Base-by-base conservation (phyloP, 768 basidiomycete genomes). In the Scleroderma citrinum region DNA sequence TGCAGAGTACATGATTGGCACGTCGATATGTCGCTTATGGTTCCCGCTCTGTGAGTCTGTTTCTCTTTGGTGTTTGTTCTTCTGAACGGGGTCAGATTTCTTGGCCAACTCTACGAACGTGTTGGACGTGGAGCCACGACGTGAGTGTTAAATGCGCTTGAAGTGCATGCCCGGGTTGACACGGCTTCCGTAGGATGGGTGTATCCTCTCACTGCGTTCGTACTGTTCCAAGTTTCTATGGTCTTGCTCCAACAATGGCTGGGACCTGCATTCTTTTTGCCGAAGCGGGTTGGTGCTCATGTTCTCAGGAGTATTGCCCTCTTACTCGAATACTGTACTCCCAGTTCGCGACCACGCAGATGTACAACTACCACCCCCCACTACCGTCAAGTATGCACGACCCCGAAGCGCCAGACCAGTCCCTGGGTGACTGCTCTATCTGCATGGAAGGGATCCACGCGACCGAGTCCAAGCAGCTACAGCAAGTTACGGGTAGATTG, bases 401-500 rank as follows among this genome's bases (percentile, higher is more conserved):
- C 59, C 63, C 85, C 0, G 90, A 92, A 62, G 76, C 86, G 2
- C 82, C 84, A 2, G 84, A 85, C 39, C 81, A 84, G 55, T 77
- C 85, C 3, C 69, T 91, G 14, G 91, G 88, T 7, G 90, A 94
- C 61, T 96, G 92, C 58, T 81, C 90, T 6, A 94, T 96, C 46
- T 95, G 92, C 59, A 93, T 95, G 90, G 92, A 95, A 50, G 76
- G 81, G 5, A 93, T 94, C 54, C 59, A 78, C 35, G 63, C 78
- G 21, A 77, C 81, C 38, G 69, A 75, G 38, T 59, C 67, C 6
- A 59, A 71, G 38, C 70, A 65, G 7, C 58, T 67, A 19, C 69
- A 59, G 20, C 66, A 64, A 35, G 63, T 67, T 17, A 59, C 67
- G 17, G 64, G 62, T n/a, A 68, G 74, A 21, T 59, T 82, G 31